Evolutionary conservation across 805 yeast genomes (phyloP), one percentile per base, ranked within the genome.

Genomic region (Pichia pseudocactophila): DNA sequence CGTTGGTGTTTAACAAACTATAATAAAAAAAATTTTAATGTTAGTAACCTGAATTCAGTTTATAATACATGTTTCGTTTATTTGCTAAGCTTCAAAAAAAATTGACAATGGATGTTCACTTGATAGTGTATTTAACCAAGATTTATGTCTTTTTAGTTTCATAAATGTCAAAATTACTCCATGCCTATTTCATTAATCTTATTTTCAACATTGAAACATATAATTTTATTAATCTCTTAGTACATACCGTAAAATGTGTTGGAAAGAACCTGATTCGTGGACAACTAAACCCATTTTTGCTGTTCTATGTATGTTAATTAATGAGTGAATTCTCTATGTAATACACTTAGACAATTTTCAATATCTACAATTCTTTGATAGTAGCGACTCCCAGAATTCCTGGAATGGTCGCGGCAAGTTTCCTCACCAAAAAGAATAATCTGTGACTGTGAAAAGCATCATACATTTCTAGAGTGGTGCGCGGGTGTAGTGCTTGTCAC

Each of bases 1-100:
- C 97, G 89, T 92, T 92, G 78, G 99, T 92, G 88, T 94, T 92
- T 77, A 92, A 87, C 80, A 92, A 86, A 90, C 95, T 82, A 69
- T 49, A 58, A 36, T 51, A 45, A 42, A 51, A 50, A 48, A 37
- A 33, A 25, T 25, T 17, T 17, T 2, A 25, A 12, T 12, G 27
- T 20, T 9, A 30, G 30, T 12, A 27, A 18, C 15, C n/a, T n/a
- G n/a, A n/a, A n/a, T n/a, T n/a, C n/a, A n/a, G n/a, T n/a, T n/a
- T n/a, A n/a, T n/a, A n/a, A n/a, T n/a, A n/a, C n/a, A n/a, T n/a
- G n/a, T n/a, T n/a, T n/a, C n/a, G n/a, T n/a, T n/a, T n/a, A n/a
- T n/a, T n/a, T n/a, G n/a, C n/a, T n/a, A n/a, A n/a, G n/a, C n/a
- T n/a, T n/a, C n/a, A n/a, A n/a, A n/a, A n/a, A n/a, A n/a, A n/a